phyloP scores from a whole-genome alignment of 2,329 filamentous ascomycete species.

The Podosphaera leucotricha region DNA sequence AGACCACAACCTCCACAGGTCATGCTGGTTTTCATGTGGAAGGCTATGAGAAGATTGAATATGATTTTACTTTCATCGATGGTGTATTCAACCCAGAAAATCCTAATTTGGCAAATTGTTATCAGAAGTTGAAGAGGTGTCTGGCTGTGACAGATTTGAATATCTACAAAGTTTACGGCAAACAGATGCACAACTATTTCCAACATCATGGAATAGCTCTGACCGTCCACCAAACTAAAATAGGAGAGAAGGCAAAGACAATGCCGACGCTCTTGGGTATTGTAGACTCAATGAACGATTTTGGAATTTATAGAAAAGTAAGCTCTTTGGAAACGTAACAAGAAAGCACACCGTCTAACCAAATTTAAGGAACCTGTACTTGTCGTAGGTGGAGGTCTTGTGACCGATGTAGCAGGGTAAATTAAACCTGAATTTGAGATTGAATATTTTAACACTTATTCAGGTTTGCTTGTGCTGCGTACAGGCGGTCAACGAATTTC shows the following conservation, averaged over 20 bases:
- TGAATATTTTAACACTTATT: conserved; percentile 5
- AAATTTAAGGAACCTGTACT: conserved; percentile 32
- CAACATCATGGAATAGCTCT: conserved; percentile 36
- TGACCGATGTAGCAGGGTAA: conserved; percentile 54
- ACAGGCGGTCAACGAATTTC: conserved; percentile 49
- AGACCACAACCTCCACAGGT: conserved; percentile 24
- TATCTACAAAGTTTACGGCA: conserved; percentile 44
- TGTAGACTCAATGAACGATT: conserved; percentile 51
- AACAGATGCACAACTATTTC: conserved; percentile 43
- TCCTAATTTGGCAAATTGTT: conserved; percentile 37
- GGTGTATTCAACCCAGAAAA: conserved; percentile 39
- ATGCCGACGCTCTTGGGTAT: conserved; percentile 46
- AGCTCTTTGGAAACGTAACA: not conserved
- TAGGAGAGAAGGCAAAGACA: conserved; percentile 53
- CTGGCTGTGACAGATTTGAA: conserved; percentile 49
- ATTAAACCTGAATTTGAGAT: conserved; percentile 8
- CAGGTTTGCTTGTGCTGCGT: conserved; percentile 46
- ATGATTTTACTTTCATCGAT: conserved; percentile 52
- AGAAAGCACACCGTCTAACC: not conserved
- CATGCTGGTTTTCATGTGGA: conserved; percentile 39
- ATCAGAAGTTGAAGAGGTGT: conserved; percentile 38
- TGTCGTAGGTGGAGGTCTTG: conserved; percentile 42
- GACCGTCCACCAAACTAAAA: conserved; percentile 47
- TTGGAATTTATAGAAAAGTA: conserved; percentile 42
- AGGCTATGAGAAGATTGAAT: conserved; percentile 54